A percentile compares a stretch with the other conserved stretches of the same genome.
These are phyloP conservation scores for Pinus taeda DNA, from an alignment of 75 land plant species.

Conservation along the genomic window DNA sequence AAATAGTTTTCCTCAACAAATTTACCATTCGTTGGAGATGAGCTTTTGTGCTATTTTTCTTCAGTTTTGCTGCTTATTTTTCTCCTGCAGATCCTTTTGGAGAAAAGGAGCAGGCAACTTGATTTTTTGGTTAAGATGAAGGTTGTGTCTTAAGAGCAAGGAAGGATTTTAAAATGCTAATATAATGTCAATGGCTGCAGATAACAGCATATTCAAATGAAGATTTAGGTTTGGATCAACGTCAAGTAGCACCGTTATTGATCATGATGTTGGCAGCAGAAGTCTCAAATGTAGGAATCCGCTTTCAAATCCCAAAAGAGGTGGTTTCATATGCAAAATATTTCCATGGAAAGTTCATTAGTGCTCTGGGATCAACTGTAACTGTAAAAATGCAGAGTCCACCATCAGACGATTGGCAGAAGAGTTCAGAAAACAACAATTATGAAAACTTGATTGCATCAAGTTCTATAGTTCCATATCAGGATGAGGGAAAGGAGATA, in stretches of 20 bases:
- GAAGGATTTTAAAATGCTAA: not conserved
- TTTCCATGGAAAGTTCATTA: constrained; percentile 35
- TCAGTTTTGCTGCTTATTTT: too few species aligned
- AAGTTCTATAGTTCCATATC: too few species aligned
- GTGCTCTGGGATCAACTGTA: constrained; percentile 23
- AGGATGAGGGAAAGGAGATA: too few species aligned
- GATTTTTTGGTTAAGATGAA: too few species aligned
- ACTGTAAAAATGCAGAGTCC: not conserved
- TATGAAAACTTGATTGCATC: too few species aligned
- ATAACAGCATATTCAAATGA: not conserved
- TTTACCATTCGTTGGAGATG: too few species aligned
- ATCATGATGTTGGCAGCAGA: constrained; percentile 47
- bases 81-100: too few species aligned
- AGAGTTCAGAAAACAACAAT: too few species aligned
- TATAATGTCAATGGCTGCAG: not conserved
- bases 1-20: too few species aligned
- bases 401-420: constrained; percentile 9
- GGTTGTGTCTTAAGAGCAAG: too few species aligned
- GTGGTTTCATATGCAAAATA: constrained; percentile 47
- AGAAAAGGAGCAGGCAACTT: too few species aligned
- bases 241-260: constrained; percentile 36
- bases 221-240: constrained; percentile 36
- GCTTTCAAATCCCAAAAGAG: constrained; percentile 28
- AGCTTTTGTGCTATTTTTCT: too few species aligned
- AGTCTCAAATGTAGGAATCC: constrained; percentile 16